Evolutionary conservation across 2,329 filamentous ascomycete species (phyloP).

Genomic region (Ophiocordyceps camponoti-saundersi): DNA sequence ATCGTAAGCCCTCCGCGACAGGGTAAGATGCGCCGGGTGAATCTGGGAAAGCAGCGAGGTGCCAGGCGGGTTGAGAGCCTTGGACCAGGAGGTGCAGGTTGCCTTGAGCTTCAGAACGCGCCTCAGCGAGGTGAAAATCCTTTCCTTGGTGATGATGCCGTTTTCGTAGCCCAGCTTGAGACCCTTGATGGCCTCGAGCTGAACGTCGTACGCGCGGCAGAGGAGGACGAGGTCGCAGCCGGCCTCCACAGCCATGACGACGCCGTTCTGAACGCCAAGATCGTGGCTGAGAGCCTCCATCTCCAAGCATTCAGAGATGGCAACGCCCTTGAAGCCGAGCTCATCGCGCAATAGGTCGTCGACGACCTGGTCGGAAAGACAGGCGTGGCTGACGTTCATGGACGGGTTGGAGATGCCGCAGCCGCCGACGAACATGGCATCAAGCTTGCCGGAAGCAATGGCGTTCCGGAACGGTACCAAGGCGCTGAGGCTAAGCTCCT

Average conservation of each 20-base stretch:
- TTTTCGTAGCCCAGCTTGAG: conserved; percentile 82
- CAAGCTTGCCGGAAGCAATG: conserved; percentile 62
- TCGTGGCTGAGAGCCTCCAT: conserved; percentile 95
- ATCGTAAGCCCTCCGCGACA: conserved; percentile 80
- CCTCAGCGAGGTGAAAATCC: conserved; percentile 64
- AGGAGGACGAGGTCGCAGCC: conserved; percentile 85
- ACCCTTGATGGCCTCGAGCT: conserved; percentile 81
- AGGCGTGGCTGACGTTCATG: conserved; percentile 91
- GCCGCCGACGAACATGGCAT: conserved; percentile 91
- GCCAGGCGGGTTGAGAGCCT: conserved; percentile 75
- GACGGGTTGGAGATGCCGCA: conserved; percentile 83
- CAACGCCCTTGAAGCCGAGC: conserved; percentile 77
- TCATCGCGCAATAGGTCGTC: conserved; percentile 79
- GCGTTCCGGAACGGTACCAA: conserved; percentile 85
- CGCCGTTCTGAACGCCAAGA: conserved; percentile 91
- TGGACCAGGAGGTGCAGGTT: conserved; percentile 76
- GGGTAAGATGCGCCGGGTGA: conserved; percentile 62
- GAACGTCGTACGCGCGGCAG: conserved; percentile 73
- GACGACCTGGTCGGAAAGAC: conserved; percentile 81
- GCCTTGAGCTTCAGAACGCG: conserved; percentile 69
- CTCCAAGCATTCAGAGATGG: conserved; percentile 87
- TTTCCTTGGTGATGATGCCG: conserved; percentile 65
- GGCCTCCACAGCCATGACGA: conserved; percentile 93
- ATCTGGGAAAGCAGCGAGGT: conserved; percentile 61
- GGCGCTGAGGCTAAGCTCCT: conserved; percentile 82